phyloP scores from a whole-genome alignment of 2,329 filamentous ascomycete genomes.

The Talaromyces rugulosus region DNA sequence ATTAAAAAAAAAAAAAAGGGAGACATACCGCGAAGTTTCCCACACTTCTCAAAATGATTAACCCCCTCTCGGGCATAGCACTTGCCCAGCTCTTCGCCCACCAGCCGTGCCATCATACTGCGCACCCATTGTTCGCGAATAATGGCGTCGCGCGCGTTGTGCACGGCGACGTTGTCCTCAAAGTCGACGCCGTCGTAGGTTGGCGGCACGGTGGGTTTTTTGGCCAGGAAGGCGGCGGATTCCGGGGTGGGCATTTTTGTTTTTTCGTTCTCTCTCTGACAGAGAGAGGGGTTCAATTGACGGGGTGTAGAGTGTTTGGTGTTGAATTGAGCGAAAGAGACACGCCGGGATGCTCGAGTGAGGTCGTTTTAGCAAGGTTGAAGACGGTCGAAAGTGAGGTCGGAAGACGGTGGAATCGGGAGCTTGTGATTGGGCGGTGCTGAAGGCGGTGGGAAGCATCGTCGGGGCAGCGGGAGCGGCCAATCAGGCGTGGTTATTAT shows the following conservation, averaged over 20 bases:
- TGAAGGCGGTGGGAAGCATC: not conserved
- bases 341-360: not conserved
- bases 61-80: constrained; percentile 63
- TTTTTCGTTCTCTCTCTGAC: not conserved
- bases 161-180: constrained; percentile 59
- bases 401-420: not conserved
- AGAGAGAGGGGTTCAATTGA: not conserved
- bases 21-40: constrained; percentile 58
- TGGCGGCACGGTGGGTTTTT: constrained; percentile 62
- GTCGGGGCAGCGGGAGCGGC: not conserved
- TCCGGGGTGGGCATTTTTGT: constrained; percentile 60
- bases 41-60: constrained; percentile 66
- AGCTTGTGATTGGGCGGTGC: not conserved
- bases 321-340: not conserved
- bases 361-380: not conserved
- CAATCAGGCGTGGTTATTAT: not conserved
- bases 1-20: not conserved
- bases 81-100: constrained; percentile 63
- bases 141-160: constrained; percentile 62
- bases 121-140: constrained; percentile 66
- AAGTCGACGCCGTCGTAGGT: constrained; percentile 66
- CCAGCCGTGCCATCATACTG: constrained; percentile 64
- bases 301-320: not conserved
- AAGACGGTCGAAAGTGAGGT: too few species aligned
- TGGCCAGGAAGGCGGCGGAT: constrained; percentile 59